Base-by-base conservation (phyloP, 1,284 basidiomycete species). In the Sparassis latifolia region DNA sequence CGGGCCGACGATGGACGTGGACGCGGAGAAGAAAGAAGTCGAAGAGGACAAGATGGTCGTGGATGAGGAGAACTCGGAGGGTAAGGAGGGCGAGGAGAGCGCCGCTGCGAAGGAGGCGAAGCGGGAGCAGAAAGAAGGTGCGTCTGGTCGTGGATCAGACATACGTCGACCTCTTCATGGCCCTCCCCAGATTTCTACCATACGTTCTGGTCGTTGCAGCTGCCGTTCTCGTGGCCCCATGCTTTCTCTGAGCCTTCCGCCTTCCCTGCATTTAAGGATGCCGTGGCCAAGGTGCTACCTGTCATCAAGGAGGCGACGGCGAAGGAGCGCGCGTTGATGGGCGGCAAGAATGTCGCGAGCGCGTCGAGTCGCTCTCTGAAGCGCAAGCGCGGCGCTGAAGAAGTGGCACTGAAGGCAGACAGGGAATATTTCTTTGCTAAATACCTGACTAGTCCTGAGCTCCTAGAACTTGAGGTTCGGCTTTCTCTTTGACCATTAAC, bases 391-490 rank as follows among this genome's bases (percentile, higher is more conserved):
- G 85, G 86, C 30, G 61, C 68, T 12, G 78, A 80, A 32, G 52
- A 63, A 1, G 70, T 74, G 40, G 77, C 78, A 57, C 75, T 69
- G 30, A 71, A 71, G 44, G 69, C 69, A 10, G 67, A 67, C 33
- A 81, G 74, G 46, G 84, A 90, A 56, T 92, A 91, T 64, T 94
- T 94, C 69, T 95, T 94, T 62, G 91, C 92, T 10, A 94, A 93
- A 63, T 94, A 90, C 66, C 72, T 96, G 42, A 94, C 92, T 0
- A 91, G 84, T 52, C 85, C 89, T 0, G 89, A 92, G 43, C 70
- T 96, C 27, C 74, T 95, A 31, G 90, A 90, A 47, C 82, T 94
- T 47, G 91, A 96, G 77, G 90, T 90, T 49, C 52, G 72, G 58
- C 1, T 7, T 37, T 37, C 6, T 12, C 7, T 37, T 7, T 37